Evolutionary conservation across 2,329 filamentous ascomycete genomes (phyloP).

Genomic region (Cordyceps tenuipes): DNA sequence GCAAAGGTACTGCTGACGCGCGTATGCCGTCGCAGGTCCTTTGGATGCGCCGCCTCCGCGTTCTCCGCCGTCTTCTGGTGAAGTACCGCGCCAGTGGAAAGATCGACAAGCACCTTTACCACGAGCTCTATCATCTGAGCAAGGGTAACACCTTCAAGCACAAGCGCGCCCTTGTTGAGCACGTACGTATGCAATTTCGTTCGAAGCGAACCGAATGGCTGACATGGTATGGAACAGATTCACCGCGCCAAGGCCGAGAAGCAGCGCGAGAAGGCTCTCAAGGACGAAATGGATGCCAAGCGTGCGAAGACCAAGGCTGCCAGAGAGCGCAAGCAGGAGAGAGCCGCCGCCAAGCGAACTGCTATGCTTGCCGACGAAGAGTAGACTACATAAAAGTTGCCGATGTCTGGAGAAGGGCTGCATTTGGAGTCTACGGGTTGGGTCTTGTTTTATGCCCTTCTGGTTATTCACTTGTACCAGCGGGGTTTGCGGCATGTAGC

Average conservation of each 20-base stretch:
- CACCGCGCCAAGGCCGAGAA: slow-evolving; percentile 99
- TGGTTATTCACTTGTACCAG: slow-evolving; percentile 41
- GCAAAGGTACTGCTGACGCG: slow-evolving; percentile 99
- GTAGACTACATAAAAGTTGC: slow-evolving; percentile 39
- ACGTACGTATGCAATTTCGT: slow-evolving; percentile 61
- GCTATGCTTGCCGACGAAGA: slow-evolving; percentile 65
- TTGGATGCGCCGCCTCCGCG: slow-evolving; percentile 99
- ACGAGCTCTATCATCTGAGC: slow-evolving; percentile 99
- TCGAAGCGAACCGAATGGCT: not conserved
- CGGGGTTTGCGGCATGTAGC: slow-evolving; percentile 49
- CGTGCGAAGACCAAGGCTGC: slow-evolving; percentile 99
- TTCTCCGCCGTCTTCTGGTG: slow-evolving; percentile 96
- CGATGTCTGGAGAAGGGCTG: slow-evolving; percentile 45
- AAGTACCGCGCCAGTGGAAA: slow-evolving; percentile 99
- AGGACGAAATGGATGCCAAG: slow-evolving; percentile 99
- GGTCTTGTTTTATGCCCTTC: slow-evolving; percentile 41
- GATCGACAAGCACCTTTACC: slow-evolving; percentile 99
- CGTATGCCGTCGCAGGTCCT: slow-evolving; percentile 98
- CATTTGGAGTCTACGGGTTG: slow-evolving; percentile 54
- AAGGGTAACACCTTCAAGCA: slow-evolving; percentile 99
- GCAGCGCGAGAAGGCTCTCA: slow-evolving; percentile 86
- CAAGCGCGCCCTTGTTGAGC: slow-evolving; percentile 99
- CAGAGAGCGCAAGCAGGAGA: slow-evolving; percentile 95
- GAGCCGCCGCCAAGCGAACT: slow-evolving; percentile 82
- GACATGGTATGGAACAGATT: slow-evolving; percentile 53